phyloP scores from a whole-genome alignment of 192 early-diverging fungal genomes.

The Linnemannia schmuckeri region DNA sequence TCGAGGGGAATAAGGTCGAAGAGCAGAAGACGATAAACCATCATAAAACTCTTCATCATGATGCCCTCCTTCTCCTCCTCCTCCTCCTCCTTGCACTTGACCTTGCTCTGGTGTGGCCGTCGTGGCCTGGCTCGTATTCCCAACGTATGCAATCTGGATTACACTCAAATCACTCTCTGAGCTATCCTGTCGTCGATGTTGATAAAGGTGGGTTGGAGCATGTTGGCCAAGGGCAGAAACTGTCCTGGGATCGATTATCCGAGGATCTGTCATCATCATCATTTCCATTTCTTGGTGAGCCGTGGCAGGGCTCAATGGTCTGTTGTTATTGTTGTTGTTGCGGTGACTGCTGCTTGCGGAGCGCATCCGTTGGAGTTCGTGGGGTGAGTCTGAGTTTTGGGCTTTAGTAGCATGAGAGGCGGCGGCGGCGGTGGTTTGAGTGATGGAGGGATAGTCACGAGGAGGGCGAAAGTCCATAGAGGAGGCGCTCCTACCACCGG shows the following conservation, averaged over 20 bases:
- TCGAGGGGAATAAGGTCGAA: constrained; percentile 30
- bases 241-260: background rate
- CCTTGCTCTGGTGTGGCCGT: background rate
- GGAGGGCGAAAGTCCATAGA: background rate
- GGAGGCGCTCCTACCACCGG: background rate
- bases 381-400: background rate
- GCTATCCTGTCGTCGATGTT: background rate
- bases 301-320: background rate
- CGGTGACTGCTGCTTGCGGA: background rate
- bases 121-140: background rate
- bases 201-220: background rate
- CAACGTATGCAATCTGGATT: constrained; percentile 25
- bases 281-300: background rate
- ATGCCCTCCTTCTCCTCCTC: background rate
- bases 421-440: background rate
- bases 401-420: too few relatives aligned
- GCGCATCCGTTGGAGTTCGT: background rate
- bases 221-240: background rate
- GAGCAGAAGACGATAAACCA: background rate
- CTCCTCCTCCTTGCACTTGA: background rate
- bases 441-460: background rate
- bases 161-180: constrained; percentile 17
- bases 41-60: background rate
- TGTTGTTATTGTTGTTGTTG: background rate
- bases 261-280: background rate